These are phyloP conservation scores for Schizothecium vesticola DNA, from an alignment of 495 filamentous ascomycete genomes.

Conservation along the genomic window DNA sequence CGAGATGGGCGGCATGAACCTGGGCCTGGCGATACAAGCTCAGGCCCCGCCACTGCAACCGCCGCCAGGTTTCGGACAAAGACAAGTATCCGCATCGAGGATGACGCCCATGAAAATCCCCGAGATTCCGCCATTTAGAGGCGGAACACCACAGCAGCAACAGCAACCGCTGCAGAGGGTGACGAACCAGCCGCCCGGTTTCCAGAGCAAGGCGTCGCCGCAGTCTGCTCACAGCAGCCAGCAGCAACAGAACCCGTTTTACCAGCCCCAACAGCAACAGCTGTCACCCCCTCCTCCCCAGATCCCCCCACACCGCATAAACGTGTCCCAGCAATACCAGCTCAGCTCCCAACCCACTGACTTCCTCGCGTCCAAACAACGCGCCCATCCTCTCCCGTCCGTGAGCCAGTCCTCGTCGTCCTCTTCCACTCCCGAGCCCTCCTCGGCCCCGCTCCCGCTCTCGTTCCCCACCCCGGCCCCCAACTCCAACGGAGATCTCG, in stretches of 20 bases:
- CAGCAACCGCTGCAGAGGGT: slow-evolving; percentile 27
- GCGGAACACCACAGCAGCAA: slow-evolving; percentile 23
- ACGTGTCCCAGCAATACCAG: slow-evolving; percentile 3
- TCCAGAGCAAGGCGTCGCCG: slow-evolving; percentile 12
- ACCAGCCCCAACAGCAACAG: slow-evolving; percentile 9
- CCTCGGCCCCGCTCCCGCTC: slow-evolving; percentile 24
- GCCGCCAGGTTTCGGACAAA: slow-evolving; percentile 19
- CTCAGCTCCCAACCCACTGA: slow-evolving; percentile 22
- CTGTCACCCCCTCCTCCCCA: slow-evolving; percentile 7
- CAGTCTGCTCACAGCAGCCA: slow-evolving; percentile 29
- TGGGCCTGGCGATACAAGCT: slow-evolving; percentile 24
- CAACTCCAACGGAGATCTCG: slow-evolving; percentile 45
- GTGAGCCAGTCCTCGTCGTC: slow-evolving; percentile 1
- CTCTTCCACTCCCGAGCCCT: slow-evolving; percentile 13
- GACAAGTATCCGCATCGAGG: slow-evolving; percentile 24
- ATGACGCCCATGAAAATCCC: slow-evolving; percentile 38
- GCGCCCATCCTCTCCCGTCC: not conserved
- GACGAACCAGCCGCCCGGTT: slow-evolving; percentile 20
- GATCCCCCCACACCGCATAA: slow-evolving; percentile 12
- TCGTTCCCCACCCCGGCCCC: slow-evolving; percentile 37
- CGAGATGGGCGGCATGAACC: slow-evolving; percentile 51
- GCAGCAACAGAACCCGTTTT: slow-evolving; percentile 16
- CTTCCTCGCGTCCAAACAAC: slow-evolving; percentile 7
- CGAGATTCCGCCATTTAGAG: slow-evolving; percentile 52
- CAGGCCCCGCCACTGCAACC: slow-evolving; percentile 17